Percentiles rank a stretch among this genome's conserved stretches.
phyloP scores from a whole-genome alignment of 148 eudicot genomes.

The Rhododendron williamsianum region DNA sequence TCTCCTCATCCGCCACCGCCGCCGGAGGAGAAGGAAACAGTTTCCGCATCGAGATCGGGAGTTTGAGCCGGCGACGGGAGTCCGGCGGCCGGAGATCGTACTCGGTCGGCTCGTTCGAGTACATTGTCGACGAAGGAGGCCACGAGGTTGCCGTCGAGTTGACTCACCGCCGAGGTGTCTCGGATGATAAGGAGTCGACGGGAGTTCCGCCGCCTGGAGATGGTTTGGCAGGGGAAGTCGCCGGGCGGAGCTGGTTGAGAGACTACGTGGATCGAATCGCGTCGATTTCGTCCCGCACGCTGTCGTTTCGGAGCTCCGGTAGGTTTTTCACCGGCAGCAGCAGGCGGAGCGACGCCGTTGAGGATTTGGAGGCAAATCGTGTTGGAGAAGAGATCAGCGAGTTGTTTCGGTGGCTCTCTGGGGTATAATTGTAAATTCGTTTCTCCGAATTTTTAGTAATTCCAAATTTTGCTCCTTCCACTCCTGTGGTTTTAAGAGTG shows the following conservation, averaged over 20 bases:
- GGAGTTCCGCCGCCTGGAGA: constrained; percentile 24
- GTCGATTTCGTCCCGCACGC: constrained; percentile 41
- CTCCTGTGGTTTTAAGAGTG: not conserved
- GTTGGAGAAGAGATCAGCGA: constrained; percentile 78
- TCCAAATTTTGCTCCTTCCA: constrained; percentile 2
- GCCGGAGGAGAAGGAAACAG: constrained; percentile 28
- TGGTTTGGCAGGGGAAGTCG: constrained; percentile 23
- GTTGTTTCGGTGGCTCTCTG: constrained; percentile 75
- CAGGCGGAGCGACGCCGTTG: constrained; percentile 42
- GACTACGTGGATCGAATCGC: constrained; percentile 57
- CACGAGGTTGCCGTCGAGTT: constrained; percentile 45
- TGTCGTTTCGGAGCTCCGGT: constrained; percentile 73
- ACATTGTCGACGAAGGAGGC: constrained; percentile 47
- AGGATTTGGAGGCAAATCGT: constrained; percentile 57
- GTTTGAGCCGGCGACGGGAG: constrained; percentile 41
- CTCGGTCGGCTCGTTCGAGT: constrained; percentile 66
- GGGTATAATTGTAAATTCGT: constrained; percentile 30
- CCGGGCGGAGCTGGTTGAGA: constrained; percentile 57
- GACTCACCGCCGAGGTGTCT: constrained; percentile 22
- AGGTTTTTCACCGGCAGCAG: constrained; percentile 72
- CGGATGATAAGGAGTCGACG: constrained; percentile 37
- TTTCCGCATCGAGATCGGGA: constrained; percentile 78
- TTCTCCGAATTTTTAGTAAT: not conserved
- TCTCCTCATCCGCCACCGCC: constrained; percentile 3
- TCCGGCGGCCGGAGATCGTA: constrained; percentile 39